Percentiles rank a stretch among this genome's conserved stretches.
These are phyloP conservation scores for Phytomonas sp. DNA, from an alignment of 208 protist species.

Conservation along the genomic window DNA sequence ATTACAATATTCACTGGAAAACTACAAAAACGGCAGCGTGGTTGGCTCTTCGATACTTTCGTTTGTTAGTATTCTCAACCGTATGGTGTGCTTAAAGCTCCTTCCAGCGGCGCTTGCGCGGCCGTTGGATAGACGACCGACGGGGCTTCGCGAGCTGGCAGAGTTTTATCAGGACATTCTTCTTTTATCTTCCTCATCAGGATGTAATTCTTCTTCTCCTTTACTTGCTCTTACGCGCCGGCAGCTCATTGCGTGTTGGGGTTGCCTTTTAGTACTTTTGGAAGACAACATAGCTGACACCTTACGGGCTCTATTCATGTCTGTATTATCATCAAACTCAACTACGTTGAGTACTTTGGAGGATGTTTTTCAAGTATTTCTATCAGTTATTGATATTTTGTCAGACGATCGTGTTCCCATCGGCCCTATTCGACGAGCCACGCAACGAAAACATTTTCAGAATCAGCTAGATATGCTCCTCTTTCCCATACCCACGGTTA, in stretches of 20 bases:
- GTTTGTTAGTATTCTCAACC: conserved; percentile 52
- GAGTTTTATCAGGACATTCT: conserved; percentile 29
- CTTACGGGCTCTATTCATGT: conserved; percentile 12
- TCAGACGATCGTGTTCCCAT: conserved; percentile 47
- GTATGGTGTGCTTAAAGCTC: conserved; percentile 41
- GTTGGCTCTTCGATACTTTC: conserved; percentile 9
- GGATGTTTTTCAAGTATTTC: conserved; percentile 24
- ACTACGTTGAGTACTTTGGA: not conserved
- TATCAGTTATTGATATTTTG: conserved; percentile 38
- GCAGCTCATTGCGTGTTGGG: conserved; percentile 40
- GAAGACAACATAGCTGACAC: conserved; percentile 19
- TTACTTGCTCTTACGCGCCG: conserved; percentile 12
- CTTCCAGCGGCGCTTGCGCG: conserved; percentile 34
- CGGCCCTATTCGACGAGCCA: conserved; percentile 50
- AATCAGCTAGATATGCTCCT: conserved; percentile 27
- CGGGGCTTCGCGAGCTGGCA: conserved; percentile 33
- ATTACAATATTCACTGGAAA: conserved; percentile 23
- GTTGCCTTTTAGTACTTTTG: conserved; percentile 34
- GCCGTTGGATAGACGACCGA: conserved; percentile 31
- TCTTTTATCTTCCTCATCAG: no score
- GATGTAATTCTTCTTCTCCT: not conserved
- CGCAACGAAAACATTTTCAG: conserved; percentile 44
- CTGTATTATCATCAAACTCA: not conserved
- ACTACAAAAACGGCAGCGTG: conserved; percentile 5
- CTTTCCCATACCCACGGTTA: no score